Evolutionary conservation across 768 basidiomycete genomes (phyloP), one percentile per base, ranked within the genome.

Genomic region (Pisolithus tinctorius): DNA sequence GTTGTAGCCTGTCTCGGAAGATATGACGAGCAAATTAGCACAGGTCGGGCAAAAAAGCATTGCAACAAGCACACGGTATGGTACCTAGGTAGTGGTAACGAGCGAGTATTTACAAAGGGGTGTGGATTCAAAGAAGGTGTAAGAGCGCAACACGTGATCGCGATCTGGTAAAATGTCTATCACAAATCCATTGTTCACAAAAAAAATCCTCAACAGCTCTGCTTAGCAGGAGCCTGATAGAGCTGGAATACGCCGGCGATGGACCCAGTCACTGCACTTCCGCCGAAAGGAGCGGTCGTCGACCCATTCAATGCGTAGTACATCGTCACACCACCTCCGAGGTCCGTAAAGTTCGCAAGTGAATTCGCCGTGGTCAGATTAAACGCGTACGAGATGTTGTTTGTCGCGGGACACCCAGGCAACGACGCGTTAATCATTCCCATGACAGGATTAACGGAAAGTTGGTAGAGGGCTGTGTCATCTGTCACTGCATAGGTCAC

Each of bases 41-140:
- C 95, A 98, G 48, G 86, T 90, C 29, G 95, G 95, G 65, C 95
- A 97, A 75, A 95, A 95, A 34, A 94, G 75, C 91, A 95, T 94
- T n/a, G 36, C 20, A 11, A 26, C 5, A 10, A 8, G 39, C n/a
- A n/a, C 25, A 14, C 10, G 13, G 34, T 34, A 34, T 34, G 34
- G 34, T 34, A 34, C 34, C 14, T 13, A 14, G 14, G 27, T 7
- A 29, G 34, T 34, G 13, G 34, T 34, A 34, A 34, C 5, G 13
- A 34, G 14, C 13, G 34, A 34, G 11, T 34, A 13, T 20, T 20
- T 34, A 34, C 34, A 14, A 34, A 34, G 27, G 34, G 34, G 30
- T 11, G 34, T 34, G 11, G 13, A 5, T 13, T 2, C 2, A 34
- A 34, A 13, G 11, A 34, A 34, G 34, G 34, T 34, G 34, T 13